Evolutionary conservation across 1,284 basidiomycete genomes (phyloP), one percentile per base, ranked within the genome.

Genomic region (Cryptococcus jaspeensis): DNA sequence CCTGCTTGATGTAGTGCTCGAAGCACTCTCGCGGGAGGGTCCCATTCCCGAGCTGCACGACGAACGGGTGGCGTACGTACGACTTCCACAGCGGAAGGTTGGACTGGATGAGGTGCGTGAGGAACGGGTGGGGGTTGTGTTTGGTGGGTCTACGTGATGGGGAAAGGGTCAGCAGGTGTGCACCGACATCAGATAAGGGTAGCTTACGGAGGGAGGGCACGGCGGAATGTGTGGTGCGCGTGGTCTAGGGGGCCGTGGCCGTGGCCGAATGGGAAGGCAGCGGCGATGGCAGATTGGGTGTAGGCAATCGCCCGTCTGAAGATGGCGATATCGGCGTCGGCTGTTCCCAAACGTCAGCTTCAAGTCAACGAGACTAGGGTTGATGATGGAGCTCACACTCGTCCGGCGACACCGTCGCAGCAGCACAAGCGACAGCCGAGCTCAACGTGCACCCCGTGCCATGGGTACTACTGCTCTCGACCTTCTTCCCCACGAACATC

Each of bases 361-460:
- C 18, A 28, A 49, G 12, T 36, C 7, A 13, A 16, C 42, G 28
- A 40, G 9, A 36, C 18, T 22, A 1, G 15, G 41, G 40, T 15
- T 1, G 37, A 6, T 25, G 37, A 43, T 32, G 20, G n/a, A 9
- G 12, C 25, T 18, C 2, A 36, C 8, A 9, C 15, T 38, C n/a
- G 7, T 70, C 66, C 13, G 68, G 64, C 38, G 86, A 86, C 39
- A 0, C 84, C 86, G 13, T 92, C 78, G 22, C 70, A 38, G 64
- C 57, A 13, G 59, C 41, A 50, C 86, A 86, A 1, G 88, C 86
- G 15, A 96, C 82, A 0, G 92, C 90, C 0, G 92, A 87, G 40
- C 87, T 88, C 9, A 97, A 81, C 0, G 94, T 97, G 73, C 93
- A 98, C 1, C 94, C 94, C 0, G 94, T 97, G 1, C 94, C 94